These are phyloP conservation scores for Thraustochytrium striatum DNA, from an alignment of 352 stramenopile genomes.

Conservation along the genomic window DNA sequence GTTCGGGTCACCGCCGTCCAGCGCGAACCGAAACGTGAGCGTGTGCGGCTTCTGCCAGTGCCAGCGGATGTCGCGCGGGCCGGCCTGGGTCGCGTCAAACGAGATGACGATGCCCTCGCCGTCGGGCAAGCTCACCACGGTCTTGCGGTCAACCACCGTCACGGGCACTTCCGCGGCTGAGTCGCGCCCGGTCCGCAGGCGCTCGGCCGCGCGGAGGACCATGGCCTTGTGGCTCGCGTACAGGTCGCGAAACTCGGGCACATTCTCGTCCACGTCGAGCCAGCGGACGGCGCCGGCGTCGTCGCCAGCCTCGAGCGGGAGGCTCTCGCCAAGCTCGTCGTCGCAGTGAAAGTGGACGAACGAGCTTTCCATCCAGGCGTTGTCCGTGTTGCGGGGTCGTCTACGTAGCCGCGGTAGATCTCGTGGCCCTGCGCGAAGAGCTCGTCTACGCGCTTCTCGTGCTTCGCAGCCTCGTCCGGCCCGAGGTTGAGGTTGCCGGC, in stretches of 20 bases:
- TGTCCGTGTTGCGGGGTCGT: conserved; percentile 45
- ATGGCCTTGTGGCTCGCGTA: conserved; percentile 44
- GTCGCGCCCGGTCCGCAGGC: background rate
- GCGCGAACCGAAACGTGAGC: conserved; percentile 8
- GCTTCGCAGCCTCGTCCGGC: background rate
- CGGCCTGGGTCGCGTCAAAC: conserved; percentile 1
- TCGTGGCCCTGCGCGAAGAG: conserved; percentile 34
- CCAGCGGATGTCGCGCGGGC: conserved; percentile 12
- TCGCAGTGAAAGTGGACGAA: conserved; percentile 44
- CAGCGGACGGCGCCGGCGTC: conserved; percentile 17
- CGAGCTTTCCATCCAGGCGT: conserved; percentile 34
- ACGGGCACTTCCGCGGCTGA: background rate
- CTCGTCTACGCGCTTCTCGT: background rate
- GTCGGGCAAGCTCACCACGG: conserved; percentile 2
- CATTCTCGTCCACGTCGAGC: conserved; percentile 28
- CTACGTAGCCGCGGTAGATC: conserved; percentile 41
- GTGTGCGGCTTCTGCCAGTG: conserved; percentile 20
- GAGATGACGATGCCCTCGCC: conserved; percentile 36
- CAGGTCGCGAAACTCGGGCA: background rate
- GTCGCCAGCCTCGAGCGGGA: conserved; percentile 10
- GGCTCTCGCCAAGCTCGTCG: background rate
- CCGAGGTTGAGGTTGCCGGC: conserved; percentile 24
- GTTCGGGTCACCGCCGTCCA: conserved; percentile 33
- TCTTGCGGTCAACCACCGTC: background rate
- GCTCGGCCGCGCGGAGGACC: background rate